Evolutionary conservation across 2,329 filamentous ascomycete genomes (phyloP), one percentile per base, ranked within the genome.

Genomic region (Chrysoporthe puriensis): DNA sequence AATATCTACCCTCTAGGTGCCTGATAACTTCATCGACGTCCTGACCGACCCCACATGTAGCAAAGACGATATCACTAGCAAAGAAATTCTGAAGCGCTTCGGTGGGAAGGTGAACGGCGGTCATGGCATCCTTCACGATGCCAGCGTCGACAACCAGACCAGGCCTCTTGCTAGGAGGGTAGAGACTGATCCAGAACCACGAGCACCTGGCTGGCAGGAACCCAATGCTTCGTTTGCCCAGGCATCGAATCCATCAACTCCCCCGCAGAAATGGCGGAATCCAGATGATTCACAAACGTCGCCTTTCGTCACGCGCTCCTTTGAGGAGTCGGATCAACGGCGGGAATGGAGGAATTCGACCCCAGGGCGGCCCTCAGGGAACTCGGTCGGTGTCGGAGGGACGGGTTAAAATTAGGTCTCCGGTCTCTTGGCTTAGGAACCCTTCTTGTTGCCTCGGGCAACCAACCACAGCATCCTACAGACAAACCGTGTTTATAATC

Each of bases 31-130:
- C 36, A 89, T 94, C 74, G 90, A 92, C 64, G 90, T 97, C 63
- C 84, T 98, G 36, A 92, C 90, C 76, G 95, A 99, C 77, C 90
- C 90, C 4, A 86, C 87, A 32, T 87, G 90, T 76, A 91, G 89
- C 74, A 90, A 86, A 71, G 90, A 91, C 58, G 95, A 99, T 69
- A 90, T 97, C 70, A 97, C 95, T 1, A 97, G 94, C 6, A 99
- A 99, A 79, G 96, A 99, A 75, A 98, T 99, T 65, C 85, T 99
- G 63, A 97, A 95, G 77, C 89, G 93, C 66, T 97, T 96, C 79
- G 94, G 94, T 62, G 93, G 96, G 70, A 80, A 81, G 66, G 74
- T 76, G 0, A 80, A 76, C 68, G 78, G 80, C 14, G 83, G 84
- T 7, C 81, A 84, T 36, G 56, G 80, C 89, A 80, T 80, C 91